Conservation (phyloP, 2,329 filamentous ascomycete species). For the Aspergillus sp. region DNA sequence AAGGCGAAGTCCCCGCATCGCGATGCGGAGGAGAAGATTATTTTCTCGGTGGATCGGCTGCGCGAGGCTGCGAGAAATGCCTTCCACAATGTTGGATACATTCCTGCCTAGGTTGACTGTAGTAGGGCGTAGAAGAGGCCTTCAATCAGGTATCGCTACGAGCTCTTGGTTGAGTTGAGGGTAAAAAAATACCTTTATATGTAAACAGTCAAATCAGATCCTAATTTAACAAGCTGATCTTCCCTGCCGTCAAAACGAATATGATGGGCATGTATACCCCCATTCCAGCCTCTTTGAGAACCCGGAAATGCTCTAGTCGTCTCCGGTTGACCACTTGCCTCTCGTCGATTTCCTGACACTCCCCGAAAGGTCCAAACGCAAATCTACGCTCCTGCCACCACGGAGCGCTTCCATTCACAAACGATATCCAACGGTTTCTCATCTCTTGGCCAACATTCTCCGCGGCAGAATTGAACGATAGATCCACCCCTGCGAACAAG, state of each 20-base stretch:
- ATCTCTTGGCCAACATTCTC: slow-evolving; percentile 35
- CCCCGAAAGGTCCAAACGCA: slow-evolving; percentile 44
- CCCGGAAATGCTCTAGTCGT: slow-evolving; percentile 30
- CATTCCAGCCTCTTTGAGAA: slow-evolving; percentile 30
- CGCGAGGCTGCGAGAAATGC: neutral
- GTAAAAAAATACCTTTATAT: neutral
- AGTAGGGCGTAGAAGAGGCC: too few species aligned
- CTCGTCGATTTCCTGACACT: slow-evolving; percentile 32
- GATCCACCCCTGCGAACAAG: slow-evolving; percentile 44
- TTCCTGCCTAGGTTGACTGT: neutral
- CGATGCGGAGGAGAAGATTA: neutral
- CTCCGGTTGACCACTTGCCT: slow-evolving; percentile 34
- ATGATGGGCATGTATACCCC: slow-evolving; percentile 31
- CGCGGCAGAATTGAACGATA: slow-evolving; percentile 36
- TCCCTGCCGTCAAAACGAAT: slow-evolving; percentile 38
- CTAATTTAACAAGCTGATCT: slow-evolving; percentile 45
- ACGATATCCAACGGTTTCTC: slow-evolving; percentile 43
- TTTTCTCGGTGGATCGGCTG: neutral
- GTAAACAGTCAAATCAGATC: neutral
- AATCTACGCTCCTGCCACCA: slow-evolving; percentile 36
- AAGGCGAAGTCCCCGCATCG: neutral
- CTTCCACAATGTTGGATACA: neutral
- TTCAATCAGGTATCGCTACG: neutral
- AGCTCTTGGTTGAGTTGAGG: neutral
- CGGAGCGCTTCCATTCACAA: slow-evolving; percentile 37